Conservation (phyloP, 2,329 filamentous ascomycete species). For the Trichoderma oligosporum region DNA sequence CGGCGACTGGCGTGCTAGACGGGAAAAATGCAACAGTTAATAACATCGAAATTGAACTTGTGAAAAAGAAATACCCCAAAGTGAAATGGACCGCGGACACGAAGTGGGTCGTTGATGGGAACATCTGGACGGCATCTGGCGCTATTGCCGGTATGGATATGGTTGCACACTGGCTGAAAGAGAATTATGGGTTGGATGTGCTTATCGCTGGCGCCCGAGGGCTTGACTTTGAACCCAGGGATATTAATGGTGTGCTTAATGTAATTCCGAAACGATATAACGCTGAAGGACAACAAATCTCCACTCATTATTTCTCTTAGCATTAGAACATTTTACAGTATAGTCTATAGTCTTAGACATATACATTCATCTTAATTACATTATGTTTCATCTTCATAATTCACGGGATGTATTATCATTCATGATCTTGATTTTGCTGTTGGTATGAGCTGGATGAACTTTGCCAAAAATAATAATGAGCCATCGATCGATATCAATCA, state of each 20-base stretch:
- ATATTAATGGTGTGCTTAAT: constrained; percentile 29
- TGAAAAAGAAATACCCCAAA: constrained; percentile 34
- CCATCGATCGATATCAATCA: too few relatives aligned
- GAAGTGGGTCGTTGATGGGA: constrained; percentile 44
- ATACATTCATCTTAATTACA: too few relatives aligned
- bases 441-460: too few relatives aligned
- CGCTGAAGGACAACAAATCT: constrained; percentile 30
- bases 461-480: too few relatives aligned
- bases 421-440: too few relatives aligned
- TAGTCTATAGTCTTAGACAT: too few relatives aligned
- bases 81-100: constrained; percentile 43
- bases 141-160: constrained; percentile 46
- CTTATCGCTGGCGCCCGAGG: constrained; percentile 23
- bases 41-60: constrained; percentile 31
- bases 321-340: too few relatives aligned
- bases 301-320: constrained; percentile 23
- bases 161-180: constrained; percentile 39
- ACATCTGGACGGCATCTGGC: constrained; percentile 46
- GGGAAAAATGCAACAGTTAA: constrained; percentile 43
- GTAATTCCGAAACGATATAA: constrained; percentile 31
- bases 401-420: too few relatives aligned
- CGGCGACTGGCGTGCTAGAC: constrained; percentile 38
- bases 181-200: constrained; percentile 32
- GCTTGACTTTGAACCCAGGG: constrained; percentile 38
- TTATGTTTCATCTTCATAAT: too few relatives aligned